These are phyloP conservation scores for Hyaloscypha hepaticicola DNA, from an alignment of 495 filamentous ascomycete genomes.

Conservation along the genomic window DNA sequence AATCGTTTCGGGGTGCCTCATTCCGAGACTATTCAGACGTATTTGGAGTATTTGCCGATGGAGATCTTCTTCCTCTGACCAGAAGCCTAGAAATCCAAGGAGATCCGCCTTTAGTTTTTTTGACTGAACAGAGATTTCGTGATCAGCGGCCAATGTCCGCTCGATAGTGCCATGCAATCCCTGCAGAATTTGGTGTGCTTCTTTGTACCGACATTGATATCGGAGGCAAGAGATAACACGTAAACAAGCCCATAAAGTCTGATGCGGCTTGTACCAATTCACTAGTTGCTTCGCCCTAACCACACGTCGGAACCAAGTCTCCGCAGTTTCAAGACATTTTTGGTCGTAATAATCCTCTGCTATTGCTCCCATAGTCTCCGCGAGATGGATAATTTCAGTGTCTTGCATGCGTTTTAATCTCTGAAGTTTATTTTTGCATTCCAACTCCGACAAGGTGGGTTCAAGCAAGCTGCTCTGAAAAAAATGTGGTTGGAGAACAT, in stretches of 20 bases:
- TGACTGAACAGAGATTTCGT: background rate
- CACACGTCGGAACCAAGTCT: slow-evolving; percentile 1
- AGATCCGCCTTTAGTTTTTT: background rate
- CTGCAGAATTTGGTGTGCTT: background rate
- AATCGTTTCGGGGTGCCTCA: background rate
- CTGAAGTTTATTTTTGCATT: slow-evolving; percentile 7
- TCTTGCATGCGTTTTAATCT: background rate
- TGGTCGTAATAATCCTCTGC: background rate
- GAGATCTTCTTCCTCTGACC: background rate
- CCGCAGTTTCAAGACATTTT: background rate
- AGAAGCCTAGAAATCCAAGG: background rate
- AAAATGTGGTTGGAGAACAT: background rate
- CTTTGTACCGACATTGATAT: background rate
- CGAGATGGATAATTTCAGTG: background rate
- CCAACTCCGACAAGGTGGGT: background rate
- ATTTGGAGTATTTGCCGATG: background rate
- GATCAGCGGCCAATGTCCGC: background rate
- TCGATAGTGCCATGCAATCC: background rate
- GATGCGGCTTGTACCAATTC: background rate
- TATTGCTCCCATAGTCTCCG: background rate
- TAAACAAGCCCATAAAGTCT: background rate
- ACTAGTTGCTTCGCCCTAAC: background rate
- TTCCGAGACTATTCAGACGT: background rate
- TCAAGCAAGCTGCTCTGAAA: background rate
- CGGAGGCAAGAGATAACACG: background rate